Evolutionary conservation across 371 early-diverging fungal species (phyloP).

Genomic region (Mucor velutinosus): DNA sequence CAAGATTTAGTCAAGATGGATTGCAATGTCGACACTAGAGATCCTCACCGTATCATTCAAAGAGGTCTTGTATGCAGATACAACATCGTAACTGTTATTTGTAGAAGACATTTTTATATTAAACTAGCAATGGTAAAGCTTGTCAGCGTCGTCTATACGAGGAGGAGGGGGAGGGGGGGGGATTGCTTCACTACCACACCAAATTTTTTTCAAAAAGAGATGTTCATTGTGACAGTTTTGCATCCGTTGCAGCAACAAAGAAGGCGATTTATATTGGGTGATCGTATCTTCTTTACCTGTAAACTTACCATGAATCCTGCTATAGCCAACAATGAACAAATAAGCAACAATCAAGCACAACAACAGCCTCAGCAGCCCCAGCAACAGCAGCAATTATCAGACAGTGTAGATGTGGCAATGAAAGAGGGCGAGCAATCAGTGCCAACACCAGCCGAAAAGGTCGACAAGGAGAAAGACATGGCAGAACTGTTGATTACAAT

Average conservation of each 20-base stretch:
- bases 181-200: background rate
- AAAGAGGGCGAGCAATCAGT: background rate
- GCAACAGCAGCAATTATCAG: background rate
- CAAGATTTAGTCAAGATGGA: background rate
- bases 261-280: background rate
- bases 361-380: background rate
- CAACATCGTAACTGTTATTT: slow-evolving; percentile 15
- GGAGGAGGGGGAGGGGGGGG: background rate
- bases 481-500: slow-evolving; percentile 85
- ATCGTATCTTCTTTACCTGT: background rate
- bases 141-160: background rate
- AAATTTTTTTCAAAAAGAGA: slow-evolving; percentile 3
- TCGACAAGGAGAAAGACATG: slow-evolving; percentile 35
- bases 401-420: background rate
- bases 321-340: background rate
- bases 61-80: slow-evolving; percentile 20
- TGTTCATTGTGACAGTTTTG: slow-evolving; percentile 1
- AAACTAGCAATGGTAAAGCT: background rate
- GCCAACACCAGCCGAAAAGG: slow-evolving; percentile 2
- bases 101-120: slow-evolving; percentile 4
- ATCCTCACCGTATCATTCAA: slow-evolving; percentile 22
- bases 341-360: background rate
- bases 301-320: background rate
- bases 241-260: background rate
- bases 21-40: background rate